Percentiles rank a stretch among this genome's conserved stretches.
Evolutionary conservation across 139 green algal species (phyloP).

Genomic region (Haematococcus sp.): DNA sequence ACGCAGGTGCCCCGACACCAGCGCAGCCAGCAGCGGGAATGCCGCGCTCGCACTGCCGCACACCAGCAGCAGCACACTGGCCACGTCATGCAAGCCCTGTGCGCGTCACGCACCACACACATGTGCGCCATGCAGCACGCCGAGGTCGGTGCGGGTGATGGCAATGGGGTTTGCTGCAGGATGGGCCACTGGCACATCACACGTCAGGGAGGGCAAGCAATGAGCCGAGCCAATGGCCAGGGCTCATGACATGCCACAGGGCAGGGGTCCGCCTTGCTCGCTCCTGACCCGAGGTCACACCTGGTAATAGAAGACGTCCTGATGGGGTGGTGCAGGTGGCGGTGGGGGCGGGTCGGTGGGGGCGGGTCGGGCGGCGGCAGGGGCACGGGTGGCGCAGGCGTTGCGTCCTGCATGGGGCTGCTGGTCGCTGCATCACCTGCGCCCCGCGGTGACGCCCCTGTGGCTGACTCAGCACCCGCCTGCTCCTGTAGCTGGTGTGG

Average conservation of each 20-base stretch:
- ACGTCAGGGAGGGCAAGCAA: too few relatives aligned
- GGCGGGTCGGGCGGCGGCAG: background rate
- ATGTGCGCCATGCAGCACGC: too few relatives aligned
- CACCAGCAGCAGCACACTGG: constrained; percentile 80
- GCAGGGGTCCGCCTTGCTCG: too few relatives aligned
- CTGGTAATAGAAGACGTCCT: constrained; percentile 79
- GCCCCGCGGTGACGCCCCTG: background rate
- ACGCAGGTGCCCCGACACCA: constrained; percentile 61
- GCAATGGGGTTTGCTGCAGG: too few relatives aligned
- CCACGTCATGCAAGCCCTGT: constrained; percentile 84
- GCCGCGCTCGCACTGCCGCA: constrained; percentile 39
- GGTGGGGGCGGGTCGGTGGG: background rate
- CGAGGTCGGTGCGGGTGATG: too few relatives aligned
- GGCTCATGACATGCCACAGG: too few relatives aligned
- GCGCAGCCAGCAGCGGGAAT: constrained; percentile 20
- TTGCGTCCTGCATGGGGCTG: background rate
- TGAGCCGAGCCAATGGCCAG: too few relatives aligned
- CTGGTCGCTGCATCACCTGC: too few relatives aligned
- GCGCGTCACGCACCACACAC: too few relatives aligned
- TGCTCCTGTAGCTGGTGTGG: background rate
- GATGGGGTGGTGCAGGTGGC: background rate
- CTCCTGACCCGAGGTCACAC: too few relatives aligned
- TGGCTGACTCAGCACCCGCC: background rate
- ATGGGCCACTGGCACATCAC: too few relatives aligned
- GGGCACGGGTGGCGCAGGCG: background rate